phyloP scores from a whole-genome alignment of 2,329 filamentous ascomycete species.

The Xenoacremonium recifei region DNA sequence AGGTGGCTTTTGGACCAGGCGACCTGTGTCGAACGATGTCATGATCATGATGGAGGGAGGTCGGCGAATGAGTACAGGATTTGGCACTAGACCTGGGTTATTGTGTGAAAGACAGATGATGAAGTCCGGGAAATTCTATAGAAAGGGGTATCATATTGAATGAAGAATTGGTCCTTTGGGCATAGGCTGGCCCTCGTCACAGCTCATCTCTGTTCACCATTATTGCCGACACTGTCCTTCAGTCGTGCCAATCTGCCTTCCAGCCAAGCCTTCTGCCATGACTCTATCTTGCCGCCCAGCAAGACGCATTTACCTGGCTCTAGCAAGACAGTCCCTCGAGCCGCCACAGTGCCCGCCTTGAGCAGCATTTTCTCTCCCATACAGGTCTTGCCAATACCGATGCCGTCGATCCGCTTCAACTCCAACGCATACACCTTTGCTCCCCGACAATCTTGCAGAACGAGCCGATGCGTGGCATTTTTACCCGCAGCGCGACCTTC shows the following conservation, averaged over 20 bases:
- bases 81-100: too few species aligned
- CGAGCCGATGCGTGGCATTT: slow-evolving; percentile 71
- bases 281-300: slow-evolving; percentile 85
- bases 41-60: slow-evolving; percentile 2
- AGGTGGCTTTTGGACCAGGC: neutral
- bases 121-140: neutral
- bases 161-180: slow-evolving; percentile 1
- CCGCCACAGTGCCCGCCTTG: slow-evolving; percentile 60
- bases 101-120: too few species aligned
- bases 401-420: slow-evolving; percentile 60
- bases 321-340: slow-evolving; percentile 76
- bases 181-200: neutral
- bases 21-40: slow-evolving; percentile 2
- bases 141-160: slow-evolving; percentile 18
- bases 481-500: slow-evolving; percentile 23
- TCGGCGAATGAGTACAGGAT: neutral
- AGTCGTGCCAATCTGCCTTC: slow-evolving; percentile 69
- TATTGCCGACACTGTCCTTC: slow-evolving; percentile 54
- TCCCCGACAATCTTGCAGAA: slow-evolving; percentile 78
- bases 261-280: slow-evolving; percentile 75
- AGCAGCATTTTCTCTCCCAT: slow-evolving; percentile 85
- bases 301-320: slow-evolving; percentile 66
- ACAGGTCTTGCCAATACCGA: slow-evolving; percentile 62
- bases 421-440: slow-evolving; percentile 72
- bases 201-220: slow-evolving; percentile 13